Percentiles rank a stretch among this genome's conserved stretches.
Evolutionary conservation across 495 filamentous ascomycete species (phyloP).

Genomic region (Penicillium simplicissimum): DNA sequence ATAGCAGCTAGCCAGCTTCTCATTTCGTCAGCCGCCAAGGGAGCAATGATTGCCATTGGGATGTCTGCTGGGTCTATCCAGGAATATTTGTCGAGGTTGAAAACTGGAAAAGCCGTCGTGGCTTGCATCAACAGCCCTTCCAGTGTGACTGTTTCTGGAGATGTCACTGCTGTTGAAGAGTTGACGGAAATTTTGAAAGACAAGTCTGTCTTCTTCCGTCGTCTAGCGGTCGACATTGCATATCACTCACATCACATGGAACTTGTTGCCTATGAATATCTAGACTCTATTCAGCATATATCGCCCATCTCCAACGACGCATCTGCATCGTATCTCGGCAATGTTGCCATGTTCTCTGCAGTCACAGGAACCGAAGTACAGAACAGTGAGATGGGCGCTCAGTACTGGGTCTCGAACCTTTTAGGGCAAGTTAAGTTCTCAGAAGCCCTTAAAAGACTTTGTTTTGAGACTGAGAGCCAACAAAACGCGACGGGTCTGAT

Average conservation of each 20-base stretch:
- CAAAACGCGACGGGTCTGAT: neutral
- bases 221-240: slow-evolving; percentile 52
- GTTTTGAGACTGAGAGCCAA: slow-evolving; percentile 18
- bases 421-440: slow-evolving; percentile 40
- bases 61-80: slow-evolving; percentile 10
- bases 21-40: slow-evolving; percentile 9
- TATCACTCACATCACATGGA: slow-evolving; percentile 69
- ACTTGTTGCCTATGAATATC: slow-evolving; percentile 25
- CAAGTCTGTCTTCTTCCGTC: slow-evolving; percentile 8
- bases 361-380: slow-evolving; percentile 34
- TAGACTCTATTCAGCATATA: slow-evolving; percentile 20
- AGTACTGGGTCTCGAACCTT: slow-evolving; percentile 47
- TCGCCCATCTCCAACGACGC: neutral
- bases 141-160: slow-evolving; percentile 44
- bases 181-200: slow-evolving; percentile 2
- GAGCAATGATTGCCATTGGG: slow-evolving; percentile 40
- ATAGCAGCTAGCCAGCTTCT: slow-evolving; percentile 15
- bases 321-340: neutral
- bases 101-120: slow-evolving; percentile 27
- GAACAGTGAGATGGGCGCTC: slow-evolving; percentile 20
- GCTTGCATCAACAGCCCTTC: slow-evolving; percentile 50
- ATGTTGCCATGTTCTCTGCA: slow-evolving; percentile 37
- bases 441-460: slow-evolving; percentile 30
- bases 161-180: slow-evolving; percentile 37
- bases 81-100: neutral